phyloP scores from a whole-genome alignment of 1,139 yeast species.

The Geotrichum phurueaensis region DNA sequence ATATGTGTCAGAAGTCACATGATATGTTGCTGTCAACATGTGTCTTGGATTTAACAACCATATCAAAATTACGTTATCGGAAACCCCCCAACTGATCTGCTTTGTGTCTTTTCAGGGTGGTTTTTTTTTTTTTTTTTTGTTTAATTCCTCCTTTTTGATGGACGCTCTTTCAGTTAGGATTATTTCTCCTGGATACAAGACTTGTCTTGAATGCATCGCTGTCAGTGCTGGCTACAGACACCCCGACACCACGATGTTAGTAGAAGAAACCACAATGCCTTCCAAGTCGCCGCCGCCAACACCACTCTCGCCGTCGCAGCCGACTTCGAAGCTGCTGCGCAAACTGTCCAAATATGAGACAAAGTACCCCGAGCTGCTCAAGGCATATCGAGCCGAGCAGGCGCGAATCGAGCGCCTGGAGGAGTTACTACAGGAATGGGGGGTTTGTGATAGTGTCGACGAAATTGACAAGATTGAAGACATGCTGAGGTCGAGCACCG shows the following conservation, averaged over 20 bases:
- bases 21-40: too few species aligned
- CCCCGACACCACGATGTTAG: neutral
- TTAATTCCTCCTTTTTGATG: too few species aligned
- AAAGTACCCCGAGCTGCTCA: neutral
- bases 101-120: too few species aligned
- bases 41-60: too few species aligned
- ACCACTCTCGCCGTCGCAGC: neutral
- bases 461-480: neutral
- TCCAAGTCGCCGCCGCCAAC: neutral
- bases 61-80: too few species aligned
- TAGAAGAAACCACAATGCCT: neutral
- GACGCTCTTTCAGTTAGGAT: too few species aligned
- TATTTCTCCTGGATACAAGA: too few species aligned
- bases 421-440: neutral
- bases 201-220: too few species aligned
- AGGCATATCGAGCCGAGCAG: neutral
- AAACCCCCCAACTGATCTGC: too few species aligned
- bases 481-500: conserved; percentile 7
- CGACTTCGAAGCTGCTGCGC: neutral
- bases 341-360: neutral
- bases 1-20: too few species aligned
- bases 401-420: neutral
- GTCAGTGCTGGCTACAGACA: neutral
- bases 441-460: neutral
- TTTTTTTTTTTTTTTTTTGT: too few species aligned